These are phyloP conservation scores for cucumber (Cucumis sativus) DNA, from an alignment of 306 rosid species.

Conservation along the genomic window DNA sequence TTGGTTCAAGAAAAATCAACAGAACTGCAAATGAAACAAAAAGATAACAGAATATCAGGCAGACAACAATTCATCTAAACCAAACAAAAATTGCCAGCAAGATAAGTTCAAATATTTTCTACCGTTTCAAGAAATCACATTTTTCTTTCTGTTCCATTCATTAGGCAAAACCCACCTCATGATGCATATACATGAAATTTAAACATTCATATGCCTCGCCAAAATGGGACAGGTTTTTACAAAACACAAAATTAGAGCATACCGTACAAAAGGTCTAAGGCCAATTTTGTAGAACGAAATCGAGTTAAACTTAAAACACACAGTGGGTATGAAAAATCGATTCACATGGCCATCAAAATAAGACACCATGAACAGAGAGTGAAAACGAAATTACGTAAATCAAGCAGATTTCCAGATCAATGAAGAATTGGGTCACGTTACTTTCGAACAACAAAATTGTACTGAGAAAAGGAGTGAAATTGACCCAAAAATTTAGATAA, in stretches of 20 bases:
- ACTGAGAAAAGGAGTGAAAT: not conserved
- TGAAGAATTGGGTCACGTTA: not conserved
- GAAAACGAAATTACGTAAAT: not conserved
- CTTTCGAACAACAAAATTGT: not conserved
- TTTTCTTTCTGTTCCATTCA: not conserved
- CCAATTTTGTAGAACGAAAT: not conserved
- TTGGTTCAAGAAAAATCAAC: constrained; percentile 17
- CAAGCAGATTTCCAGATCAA: not conserved
- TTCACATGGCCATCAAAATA: not conserved
- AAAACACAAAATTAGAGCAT: not conserved
- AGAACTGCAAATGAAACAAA: not conserved
- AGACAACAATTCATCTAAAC: not conserved
- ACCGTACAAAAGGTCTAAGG: not conserved
- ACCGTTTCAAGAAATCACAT: not conserved
- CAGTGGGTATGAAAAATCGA: not conserved
- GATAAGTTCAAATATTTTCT: not conserved
- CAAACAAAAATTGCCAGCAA: not conserved
- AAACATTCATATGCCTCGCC: not conserved
- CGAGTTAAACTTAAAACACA: not conserved
- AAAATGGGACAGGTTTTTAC: not conserved
- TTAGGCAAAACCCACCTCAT: not conserved
- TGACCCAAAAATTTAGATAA: not conserved
- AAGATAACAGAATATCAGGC: not conserved
- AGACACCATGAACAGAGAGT: not conserved
- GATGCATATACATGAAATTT: not conserved